Evolutionary conservation across 2,329 filamentous ascomycete species (phyloP).

Genomic region (Nigrospora oryzae): DNA sequence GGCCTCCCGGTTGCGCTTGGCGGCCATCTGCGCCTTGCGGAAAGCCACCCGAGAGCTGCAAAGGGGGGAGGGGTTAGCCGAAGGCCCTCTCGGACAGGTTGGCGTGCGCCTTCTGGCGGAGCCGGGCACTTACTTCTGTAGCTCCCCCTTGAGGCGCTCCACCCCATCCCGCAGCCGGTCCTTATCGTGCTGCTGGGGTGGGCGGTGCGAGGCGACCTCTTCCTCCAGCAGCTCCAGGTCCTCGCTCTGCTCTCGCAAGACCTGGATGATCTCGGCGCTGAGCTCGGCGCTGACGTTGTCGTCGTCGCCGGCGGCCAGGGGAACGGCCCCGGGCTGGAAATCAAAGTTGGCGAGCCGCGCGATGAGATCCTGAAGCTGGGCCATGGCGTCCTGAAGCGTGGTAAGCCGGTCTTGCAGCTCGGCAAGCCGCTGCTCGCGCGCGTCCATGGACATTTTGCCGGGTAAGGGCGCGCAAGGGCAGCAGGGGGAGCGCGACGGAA

Average conservation of each 20-base stretch:
- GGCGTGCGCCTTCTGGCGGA: too few species aligned
- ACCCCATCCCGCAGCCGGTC: conserved; percentile 59
- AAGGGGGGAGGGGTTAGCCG: conserved; percentile 4
- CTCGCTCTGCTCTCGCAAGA: conserved; percentile 70
- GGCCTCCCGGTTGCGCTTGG: conserved; percentile 64
- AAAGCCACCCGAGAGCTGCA: conserved; percentile 55
- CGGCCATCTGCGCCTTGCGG: conserved; percentile 71
- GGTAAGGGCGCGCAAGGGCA: neutral
- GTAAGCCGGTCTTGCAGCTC: conserved; percentile 52
- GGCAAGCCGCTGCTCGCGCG: conserved; percentile 36
- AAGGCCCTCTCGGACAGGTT: too few species aligned
- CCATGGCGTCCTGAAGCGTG: conserved; percentile 52
- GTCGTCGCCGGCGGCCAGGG: conserved; percentile 38
- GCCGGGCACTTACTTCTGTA: conserved; percentile 50
- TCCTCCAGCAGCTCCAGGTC: conserved; percentile 74
- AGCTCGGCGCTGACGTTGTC: conserved; percentile 60
- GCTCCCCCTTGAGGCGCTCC: conserved; percentile 58
- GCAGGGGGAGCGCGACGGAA: neutral
- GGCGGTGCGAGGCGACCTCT: conserved; percentile 63
- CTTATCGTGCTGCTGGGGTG: conserved; percentile 49
- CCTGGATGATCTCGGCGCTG: conserved; percentile 69
- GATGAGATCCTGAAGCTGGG: conserved; percentile 51
- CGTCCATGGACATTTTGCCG: neutral
- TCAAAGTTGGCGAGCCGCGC: conserved; percentile 48
- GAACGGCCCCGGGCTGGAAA: conserved; percentile 50